A percentile compares a stretch with the other conserved stretches of the same genome.
Evolutionary conservation across 192 early-diverging fungal genomes (phyloP).

Genomic region (Jimgerdemannia lactiflua): DNA sequence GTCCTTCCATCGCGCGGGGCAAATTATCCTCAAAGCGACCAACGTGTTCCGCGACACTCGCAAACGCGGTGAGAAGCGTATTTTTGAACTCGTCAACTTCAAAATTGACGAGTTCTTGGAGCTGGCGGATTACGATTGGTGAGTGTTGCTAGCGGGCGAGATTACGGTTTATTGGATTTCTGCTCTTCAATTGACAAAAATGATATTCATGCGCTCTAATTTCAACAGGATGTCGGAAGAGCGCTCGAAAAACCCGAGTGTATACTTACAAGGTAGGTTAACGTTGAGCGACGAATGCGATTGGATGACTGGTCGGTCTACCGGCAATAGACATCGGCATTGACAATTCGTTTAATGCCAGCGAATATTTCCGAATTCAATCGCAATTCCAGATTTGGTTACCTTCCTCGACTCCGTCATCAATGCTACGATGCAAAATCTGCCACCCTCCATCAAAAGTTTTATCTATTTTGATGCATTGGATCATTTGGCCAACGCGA

Average conservation of each 20-base stretch:
- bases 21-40: constrained; percentile 61
- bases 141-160: not conserved
- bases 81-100: constrained; percentile 73
- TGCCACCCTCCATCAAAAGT: constrained; percentile 61
- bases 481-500: constrained; percentile 59
- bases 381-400: constrained; percentile 57
- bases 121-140: constrained; percentile 85
- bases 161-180: constrained; percentile 11
- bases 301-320: too few relatives aligned
- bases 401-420: constrained; percentile 66
- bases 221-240: constrained; percentile 49
- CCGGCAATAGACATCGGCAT: too few relatives aligned
- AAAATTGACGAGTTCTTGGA: constrained; percentile 84
- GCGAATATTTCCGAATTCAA: not conserved
- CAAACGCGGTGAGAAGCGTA: constrained; percentile 72
- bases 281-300: not conserved
- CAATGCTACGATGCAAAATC: constrained; percentile 62
- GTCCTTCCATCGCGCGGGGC: constrained; percentile 52
- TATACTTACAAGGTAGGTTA: constrained; percentile 63
- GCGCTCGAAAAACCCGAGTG: constrained; percentile 54
- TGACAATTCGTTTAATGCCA: not conserved
- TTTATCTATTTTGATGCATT: constrained; percentile 73
- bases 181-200: not conserved
- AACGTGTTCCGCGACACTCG: constrained; percentile 67
- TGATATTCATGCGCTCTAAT: not conserved